A percentile compares a stretch with the other conserved stretches of the same genome.
Evolutionary conservation across 192 early-diverging fungal genomes (phyloP).

Genomic region (Phycomyces nitens): DNA sequence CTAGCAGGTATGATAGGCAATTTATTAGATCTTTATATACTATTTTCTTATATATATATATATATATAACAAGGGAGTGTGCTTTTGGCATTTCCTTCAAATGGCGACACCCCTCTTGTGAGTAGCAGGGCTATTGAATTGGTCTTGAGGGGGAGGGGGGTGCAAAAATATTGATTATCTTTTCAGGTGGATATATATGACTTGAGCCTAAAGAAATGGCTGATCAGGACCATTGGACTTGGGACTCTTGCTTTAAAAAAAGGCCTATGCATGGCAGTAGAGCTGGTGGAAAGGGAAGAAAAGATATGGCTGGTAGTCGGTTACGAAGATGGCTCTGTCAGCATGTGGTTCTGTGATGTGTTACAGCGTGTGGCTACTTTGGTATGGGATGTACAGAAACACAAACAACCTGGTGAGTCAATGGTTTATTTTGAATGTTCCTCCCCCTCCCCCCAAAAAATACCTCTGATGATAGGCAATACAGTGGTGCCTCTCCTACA

Average conservation of each 20-base stretch:
- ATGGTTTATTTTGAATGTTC: no score
- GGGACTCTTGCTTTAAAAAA: background rate
- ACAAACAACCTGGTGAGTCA: conserved; percentile 23
- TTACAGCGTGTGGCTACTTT: background rate
- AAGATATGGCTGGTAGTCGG: conserved; percentile 10
- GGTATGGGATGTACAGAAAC: conserved; percentile 21
- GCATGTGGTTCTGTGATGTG: conserved; percentile 12
- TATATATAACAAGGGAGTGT: conserved; percentile 4
- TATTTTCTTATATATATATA: background rate
- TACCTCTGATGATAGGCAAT: background rate
- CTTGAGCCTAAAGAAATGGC: conserved; percentile 7
- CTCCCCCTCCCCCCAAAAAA: no score
- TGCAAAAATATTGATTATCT: no score
- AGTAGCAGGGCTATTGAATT: no score
- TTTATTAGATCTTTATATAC: background rate
- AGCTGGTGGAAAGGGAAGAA: conserved; percentile 5
- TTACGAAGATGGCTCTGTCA: conserved; percentile 12
- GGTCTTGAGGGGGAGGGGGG: no score
- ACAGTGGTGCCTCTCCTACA: background rate
- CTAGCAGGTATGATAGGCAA: conserved; percentile 4
- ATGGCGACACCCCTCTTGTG: conserved; percentile 17
- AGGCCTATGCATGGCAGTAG: conserved; percentile 28
- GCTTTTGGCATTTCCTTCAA: conserved; percentile 25
- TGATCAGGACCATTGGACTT: conserved; percentile 11
- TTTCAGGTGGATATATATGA: conserved; percentile 34